phyloP scores from a whole-genome alignment of 1,284 basidiomycete species.

The Boletellus sp. region DNA sequence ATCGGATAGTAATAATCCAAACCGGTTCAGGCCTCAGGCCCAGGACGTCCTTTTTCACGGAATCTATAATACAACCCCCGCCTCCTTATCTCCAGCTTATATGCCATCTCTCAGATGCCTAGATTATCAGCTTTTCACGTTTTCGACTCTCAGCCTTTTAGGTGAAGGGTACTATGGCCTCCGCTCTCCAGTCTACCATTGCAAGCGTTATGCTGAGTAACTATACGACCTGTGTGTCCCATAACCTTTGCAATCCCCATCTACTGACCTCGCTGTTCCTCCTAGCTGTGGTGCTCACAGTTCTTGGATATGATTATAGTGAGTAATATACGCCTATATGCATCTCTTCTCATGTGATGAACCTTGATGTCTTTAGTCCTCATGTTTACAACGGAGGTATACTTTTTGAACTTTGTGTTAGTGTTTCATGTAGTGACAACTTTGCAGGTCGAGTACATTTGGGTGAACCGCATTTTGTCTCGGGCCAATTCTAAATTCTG shows the following conservation, averaged over 20 bases:
- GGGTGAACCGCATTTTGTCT: not conserved
- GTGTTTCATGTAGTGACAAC: not conserved
- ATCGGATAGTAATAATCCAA: no score
- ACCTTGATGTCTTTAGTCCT: not conserved
- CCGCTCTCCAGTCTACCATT: not conserved
- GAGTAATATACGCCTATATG: no score
- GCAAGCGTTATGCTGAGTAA: not conserved
- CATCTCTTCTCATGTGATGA: no score
- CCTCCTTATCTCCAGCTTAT: no score
- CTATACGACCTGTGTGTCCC: not conserved
- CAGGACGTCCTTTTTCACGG: no score
- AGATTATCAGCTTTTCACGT: not conserved
- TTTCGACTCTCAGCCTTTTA: not conserved
- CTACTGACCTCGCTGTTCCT: not conserved
- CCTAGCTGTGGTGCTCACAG: not conserved
- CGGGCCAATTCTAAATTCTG: not conserved
- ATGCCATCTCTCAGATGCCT: not conserved
- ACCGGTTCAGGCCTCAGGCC: no score
- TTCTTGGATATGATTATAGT: not conserved
- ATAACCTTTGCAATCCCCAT: no score
- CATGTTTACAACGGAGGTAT: not conserved
- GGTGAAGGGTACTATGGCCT: not conserved
- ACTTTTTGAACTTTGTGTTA: no score
- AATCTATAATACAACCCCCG: no score
- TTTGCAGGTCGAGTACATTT: not conserved